A percentile compares a stretch with the other conserved stretches of the same genome.
These are phyloP conservation scores for Spizellomyces punctatus DNA, from an alignment of 192 early-diverging fungal species.

Conservation along the genomic window DNA sequence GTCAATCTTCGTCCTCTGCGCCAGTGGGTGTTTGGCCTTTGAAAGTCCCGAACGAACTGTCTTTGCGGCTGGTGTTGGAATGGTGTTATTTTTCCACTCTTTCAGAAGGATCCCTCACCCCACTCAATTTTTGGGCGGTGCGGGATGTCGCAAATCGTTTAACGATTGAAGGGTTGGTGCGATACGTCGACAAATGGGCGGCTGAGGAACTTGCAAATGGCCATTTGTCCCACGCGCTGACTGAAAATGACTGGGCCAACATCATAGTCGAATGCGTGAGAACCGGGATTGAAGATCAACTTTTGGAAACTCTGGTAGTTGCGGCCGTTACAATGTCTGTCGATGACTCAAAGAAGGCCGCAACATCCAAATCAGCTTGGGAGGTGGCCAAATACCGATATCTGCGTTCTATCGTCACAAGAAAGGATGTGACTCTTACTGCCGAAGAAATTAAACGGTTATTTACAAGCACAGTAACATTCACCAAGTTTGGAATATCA, in stretches of 20 bases:
- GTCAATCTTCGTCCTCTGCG: not conserved
- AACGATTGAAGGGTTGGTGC: not conserved
- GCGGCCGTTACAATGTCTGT: not conserved
- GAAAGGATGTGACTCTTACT: constrained; percentile 1
- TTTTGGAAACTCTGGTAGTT: constrained; percentile 2
- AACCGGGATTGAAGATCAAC: not conserved
- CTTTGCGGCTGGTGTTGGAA: constrained; percentile 23
- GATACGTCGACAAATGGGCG: constrained; percentile 20
- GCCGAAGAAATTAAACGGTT: constrained; percentile 3
- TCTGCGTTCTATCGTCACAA: constrained; percentile 9
- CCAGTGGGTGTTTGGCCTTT: constrained; percentile 9
- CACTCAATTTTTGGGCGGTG: constrained; percentile 19
- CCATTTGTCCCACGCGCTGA: not conserved
- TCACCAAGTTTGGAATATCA: constrained; percentile 21
- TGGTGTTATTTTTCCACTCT: constrained; percentile 30
- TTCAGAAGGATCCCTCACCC: not conserved
- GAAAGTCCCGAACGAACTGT: not conserved
- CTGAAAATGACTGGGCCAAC: constrained; percentile 13
- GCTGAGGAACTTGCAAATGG: not conserved
- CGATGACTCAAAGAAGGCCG: not conserved
- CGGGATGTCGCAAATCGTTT: constrained; percentile 9
- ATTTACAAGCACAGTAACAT: constrained; percentile 6
- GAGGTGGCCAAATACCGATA: constrained; percentile 23
- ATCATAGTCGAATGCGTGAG: constrained; percentile 5
- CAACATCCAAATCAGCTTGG: not conserved